phyloP scores from a whole-genome alignment of 2,329 filamentous ascomycete genomes.

The Nannizzia gypsea region DNA sequence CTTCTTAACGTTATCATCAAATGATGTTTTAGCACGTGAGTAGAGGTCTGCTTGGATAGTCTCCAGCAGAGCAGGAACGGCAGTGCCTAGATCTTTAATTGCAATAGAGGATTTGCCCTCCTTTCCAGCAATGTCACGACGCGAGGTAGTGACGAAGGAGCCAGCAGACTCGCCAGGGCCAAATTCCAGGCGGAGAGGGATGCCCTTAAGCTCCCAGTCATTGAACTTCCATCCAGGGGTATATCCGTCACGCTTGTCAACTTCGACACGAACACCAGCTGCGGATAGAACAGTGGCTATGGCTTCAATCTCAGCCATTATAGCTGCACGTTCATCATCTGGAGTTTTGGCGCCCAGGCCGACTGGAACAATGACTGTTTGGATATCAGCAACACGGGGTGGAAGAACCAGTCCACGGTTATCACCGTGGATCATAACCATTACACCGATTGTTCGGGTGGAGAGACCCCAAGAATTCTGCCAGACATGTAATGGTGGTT shows the following conservation, averaged over 20 bases:
- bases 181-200: constrained; percentile 87
- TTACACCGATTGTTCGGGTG: constrained; percentile 92
- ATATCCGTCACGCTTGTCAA: constrained; percentile 80
- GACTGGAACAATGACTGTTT: constrained; percentile 80
- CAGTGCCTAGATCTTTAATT: constrained; percentile 59
- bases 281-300: constrained; percentile 58
- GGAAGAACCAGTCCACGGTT: constrained; percentile 91
- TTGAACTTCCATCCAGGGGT: constrained; percentile 97
- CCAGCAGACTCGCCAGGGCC: constrained; percentile 88
- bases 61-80: constrained; percentile 71
- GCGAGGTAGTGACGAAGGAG: constrained; percentile 69
- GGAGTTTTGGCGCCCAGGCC: constrained; percentile 82
- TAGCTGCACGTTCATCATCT: constrained; percentile 63
- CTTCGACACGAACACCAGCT: constrained; percentile 63
- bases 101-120: constrained; percentile 68
- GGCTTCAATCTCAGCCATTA: constrained; percentile 63
- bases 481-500: constrained; percentile 77
- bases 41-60: constrained; percentile 79
- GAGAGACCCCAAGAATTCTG: constrained; percentile 99
- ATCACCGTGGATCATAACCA: constrained; percentile 97
- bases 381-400: constrained; percentile 74
- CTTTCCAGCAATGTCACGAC: constrained; percentile 60
- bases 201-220: constrained; percentile 94
- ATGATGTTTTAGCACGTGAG: constrained; percentile 62
- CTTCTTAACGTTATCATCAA: constrained; percentile 66